Percentiles rank a stretch among this genome's conserved stretches.
phyloP scores from a whole-genome alignment of 345 rosid species.

The Aquilaria sinensis region DNA sequence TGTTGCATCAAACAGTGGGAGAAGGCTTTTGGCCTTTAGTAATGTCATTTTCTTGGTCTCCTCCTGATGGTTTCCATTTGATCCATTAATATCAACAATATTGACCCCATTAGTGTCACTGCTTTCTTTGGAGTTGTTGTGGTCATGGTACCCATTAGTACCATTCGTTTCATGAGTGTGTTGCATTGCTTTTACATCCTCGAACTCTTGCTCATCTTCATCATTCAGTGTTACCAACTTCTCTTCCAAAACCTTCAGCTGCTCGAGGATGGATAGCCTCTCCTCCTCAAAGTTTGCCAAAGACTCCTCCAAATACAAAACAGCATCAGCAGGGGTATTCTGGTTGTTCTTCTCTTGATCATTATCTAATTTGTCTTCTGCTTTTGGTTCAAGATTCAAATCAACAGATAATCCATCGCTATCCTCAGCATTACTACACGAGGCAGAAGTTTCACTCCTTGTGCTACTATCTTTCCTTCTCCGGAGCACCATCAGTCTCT shows the following conservation, averaged over 20 bases:
- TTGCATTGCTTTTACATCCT: conserved; percentile 38
- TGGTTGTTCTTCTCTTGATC: conserved; percentile 28
- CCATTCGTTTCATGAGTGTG: conserved; percentile 31
- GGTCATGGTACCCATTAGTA: conserved; percentile 28
- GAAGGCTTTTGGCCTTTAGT: conserved; percentile 76
- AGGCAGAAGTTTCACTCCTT: conserved; percentile 46
- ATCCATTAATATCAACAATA: conserved; percentile 50
- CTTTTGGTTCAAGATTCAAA: conserved; percentile 39
- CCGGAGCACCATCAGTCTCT: conserved; percentile 40
- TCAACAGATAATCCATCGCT: conserved; percentile 52
- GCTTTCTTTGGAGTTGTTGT: conserved; percentile 15
- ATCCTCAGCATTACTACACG: conserved; percentile 62
- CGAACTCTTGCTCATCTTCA: conserved; percentile 45
- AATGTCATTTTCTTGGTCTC: conserved; percentile 22
- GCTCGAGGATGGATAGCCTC: conserved; percentile 77
- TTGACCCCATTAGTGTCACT: conserved; percentile 36
- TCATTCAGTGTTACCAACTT: conserved; percentile 49
- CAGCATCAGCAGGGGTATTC: conserved; percentile 72
- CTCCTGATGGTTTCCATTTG: conserved; percentile 44
- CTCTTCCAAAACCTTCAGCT: conserved; percentile 86
- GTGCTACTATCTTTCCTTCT: conserved; percentile 35
- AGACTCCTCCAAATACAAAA: conserved; percentile 68
- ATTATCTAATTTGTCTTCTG: conserved; percentile 25
- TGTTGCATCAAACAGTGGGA: conserved; percentile 75
- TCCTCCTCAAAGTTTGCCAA: conserved; percentile 74